phyloP scores from a whole-genome alignment of 1,139 yeast species.

The Candida mesenterica region DNA sequence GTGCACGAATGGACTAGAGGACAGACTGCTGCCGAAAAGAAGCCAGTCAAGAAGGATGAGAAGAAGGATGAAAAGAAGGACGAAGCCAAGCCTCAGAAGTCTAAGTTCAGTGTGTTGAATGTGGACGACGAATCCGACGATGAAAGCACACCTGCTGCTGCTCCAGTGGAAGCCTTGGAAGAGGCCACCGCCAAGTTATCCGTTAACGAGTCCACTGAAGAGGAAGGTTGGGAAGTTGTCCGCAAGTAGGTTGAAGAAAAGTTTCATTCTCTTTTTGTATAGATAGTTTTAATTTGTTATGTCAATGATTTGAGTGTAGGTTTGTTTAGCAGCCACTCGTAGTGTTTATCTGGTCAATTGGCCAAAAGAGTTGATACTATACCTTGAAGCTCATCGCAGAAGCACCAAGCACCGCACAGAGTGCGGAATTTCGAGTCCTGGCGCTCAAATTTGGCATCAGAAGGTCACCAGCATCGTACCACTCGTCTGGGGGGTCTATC shows the following conservation, averaged over 20 bases:
- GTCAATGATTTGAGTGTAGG: not conserved
- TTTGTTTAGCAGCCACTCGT: too few relatives aligned
- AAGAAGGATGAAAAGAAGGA: conserved; percentile 29
- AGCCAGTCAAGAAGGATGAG: conserved; percentile 12
- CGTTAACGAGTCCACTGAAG: conserved; percentile 32
- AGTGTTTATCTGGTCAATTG: too few relatives aligned
- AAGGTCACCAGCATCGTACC: too few relatives aligned
- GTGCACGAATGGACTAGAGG: conserved; percentile 12
- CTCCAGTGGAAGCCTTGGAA: conserved; percentile 18
- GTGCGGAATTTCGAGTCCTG: too few relatives aligned
- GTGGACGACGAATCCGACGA: conserved; percentile 61
- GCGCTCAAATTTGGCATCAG: too few relatives aligned
- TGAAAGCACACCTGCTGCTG: conserved; percentile 22
- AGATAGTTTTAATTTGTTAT: conserved; percentile 2
- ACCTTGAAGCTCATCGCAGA: too few relatives aligned
- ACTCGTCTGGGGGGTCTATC: too few relatives aligned
- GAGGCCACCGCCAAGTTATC: conserved; percentile 44
- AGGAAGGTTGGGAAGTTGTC: conserved; percentile 67
- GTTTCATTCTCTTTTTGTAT: conserved; percentile 2
- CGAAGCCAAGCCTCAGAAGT: conserved; percentile 49
- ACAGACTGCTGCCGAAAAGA: conserved; percentile 9
- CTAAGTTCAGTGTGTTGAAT: conserved; percentile 64
- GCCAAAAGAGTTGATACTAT: too few relatives aligned
- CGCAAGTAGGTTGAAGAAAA: conserved; percentile 30
- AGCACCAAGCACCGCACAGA: too few relatives aligned